Base-by-base conservation (phyloP, 2,329 filamentous ascomycete genomes). In the Dothideomycetes sp. region DNA sequence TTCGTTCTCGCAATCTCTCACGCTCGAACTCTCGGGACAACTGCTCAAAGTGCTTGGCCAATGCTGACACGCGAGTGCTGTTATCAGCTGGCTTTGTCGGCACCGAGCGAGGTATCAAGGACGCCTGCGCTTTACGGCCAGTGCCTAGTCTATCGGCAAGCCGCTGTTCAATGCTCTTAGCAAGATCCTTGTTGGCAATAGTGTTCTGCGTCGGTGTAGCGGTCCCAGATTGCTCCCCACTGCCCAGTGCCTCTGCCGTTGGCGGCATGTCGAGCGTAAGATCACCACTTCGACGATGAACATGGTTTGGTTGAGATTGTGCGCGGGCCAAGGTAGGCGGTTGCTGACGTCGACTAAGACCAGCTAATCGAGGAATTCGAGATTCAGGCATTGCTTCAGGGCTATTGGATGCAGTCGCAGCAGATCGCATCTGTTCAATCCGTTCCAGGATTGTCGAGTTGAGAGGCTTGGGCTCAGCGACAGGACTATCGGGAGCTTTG, bases 11-110 rank as follows among this genome's bases (percentile, higher is more conserved):
- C 49, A 93, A 75, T 33, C 91, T 77, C 61, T 98, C 89, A 52
- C 89, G 94, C 55, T 95, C 87, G 49, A 98, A 98, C 55, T 98
- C 93, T 17, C 88, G 81, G 51, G 87, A 95, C 41, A 98, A 70
- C 58, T 96, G 88, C 60, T 98, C 93, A 55, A 98, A 96, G 58
- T 96, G 91, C 50, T 85, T 85, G 14, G 91, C 86, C 36, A 98
- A 70, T n/a, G 81, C 87, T 7, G 87, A 93, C 2, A 98, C 91
- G 52, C 83, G 84, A 3, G 84, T 77, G 5, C 42, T 44, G 14
- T 40, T 40, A 17, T 46, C 44, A 38, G 80, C 73, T 49, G 73
- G 79, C 55, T 79, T 84, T 36, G 58, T 54, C 37, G 82, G 78
- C 19, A 94, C 77, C 18, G 91, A 91, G 22, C 91, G 78, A 19